Conservation (phyloP, 2,329 filamentous ascomycete species). For the Pleoardoris graminearum region DNA sequence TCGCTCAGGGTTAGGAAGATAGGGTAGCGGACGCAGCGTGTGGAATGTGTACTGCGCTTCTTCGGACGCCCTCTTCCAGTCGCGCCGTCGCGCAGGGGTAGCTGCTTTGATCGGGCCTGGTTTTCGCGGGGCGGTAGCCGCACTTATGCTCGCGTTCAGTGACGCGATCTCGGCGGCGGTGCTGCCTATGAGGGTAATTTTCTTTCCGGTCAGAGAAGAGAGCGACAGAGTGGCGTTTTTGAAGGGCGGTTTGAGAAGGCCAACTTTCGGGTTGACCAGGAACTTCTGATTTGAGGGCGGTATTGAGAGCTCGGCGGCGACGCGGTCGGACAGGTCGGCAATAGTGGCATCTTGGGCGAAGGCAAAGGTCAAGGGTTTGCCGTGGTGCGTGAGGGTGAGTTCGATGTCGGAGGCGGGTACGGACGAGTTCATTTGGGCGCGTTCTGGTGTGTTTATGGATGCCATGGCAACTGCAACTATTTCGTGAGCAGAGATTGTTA, state of each 20-base stretch:
- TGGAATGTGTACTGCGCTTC: slow-evolving; percentile 79
- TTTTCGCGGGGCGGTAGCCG: slow-evolving; percentile 46
- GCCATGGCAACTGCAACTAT: slow-evolving; percentile 2
- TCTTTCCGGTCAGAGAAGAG: slow-evolving; percentile 57
- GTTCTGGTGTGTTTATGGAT: slow-evolving; percentile 2
- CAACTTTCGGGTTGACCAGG: slow-evolving; percentile 65
- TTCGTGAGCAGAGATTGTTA: slow-evolving; percentile 26
- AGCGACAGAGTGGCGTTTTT: slow-evolving; percentile 60
- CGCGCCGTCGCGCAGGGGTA: slow-evolving; percentile 46
- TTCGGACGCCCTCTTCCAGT: slow-evolving; percentile 56
- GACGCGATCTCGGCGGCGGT: slow-evolving; percentile 63
- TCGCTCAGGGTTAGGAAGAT: slow-evolving; percentile 75
- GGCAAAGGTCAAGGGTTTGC: slow-evolving; percentile 53
- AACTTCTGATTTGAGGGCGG: slow-evolving; percentile 69
- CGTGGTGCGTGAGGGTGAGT: slow-evolving; percentile 60
- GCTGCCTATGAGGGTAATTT: slow-evolving; percentile 68
- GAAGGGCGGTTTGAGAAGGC: slow-evolving; percentile 67
- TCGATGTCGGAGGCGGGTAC: slow-evolving; percentile 24
- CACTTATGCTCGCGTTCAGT: slow-evolving; percentile 49
- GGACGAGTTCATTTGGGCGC: slow-evolving; percentile 18
- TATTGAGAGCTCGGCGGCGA: slow-evolving; percentile 61
- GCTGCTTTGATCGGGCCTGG: slow-evolving; percentile 47
- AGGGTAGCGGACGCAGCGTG: slow-evolving; percentile 71
- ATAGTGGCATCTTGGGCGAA: slow-evolving; percentile 58
- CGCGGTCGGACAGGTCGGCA: slow-evolving; percentile 61